A percentile compares a stretch with the other conserved stretches of the same genome.
Conservation (phyloP, 208 protist species). For the Leishmania amazonensis region DNA sequence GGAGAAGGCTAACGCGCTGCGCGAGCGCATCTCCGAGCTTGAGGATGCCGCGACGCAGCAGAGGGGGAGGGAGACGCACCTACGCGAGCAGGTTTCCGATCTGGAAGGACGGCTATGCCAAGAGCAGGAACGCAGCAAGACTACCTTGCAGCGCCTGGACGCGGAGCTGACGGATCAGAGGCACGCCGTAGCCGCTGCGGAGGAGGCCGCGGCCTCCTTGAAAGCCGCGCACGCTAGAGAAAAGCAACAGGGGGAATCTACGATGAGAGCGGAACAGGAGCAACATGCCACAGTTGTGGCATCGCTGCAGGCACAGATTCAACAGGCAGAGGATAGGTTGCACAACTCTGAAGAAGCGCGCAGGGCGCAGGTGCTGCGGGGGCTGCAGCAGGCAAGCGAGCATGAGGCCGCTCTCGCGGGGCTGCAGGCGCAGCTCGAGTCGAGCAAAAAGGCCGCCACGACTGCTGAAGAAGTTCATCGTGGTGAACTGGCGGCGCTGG, state of each 20-base stretch:
- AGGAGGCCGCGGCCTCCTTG: background rate
- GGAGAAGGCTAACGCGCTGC: conserved; percentile 7
- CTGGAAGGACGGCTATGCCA: background rate
- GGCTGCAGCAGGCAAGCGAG: background rate
- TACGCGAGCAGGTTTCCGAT: background rate
- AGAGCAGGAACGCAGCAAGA: conserved; percentile 2
- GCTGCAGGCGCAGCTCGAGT: conserved; percentile 9
- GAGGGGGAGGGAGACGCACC: background rate
- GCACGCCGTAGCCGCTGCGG: background rate
- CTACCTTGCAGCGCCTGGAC: background rate
- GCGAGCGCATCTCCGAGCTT: conserved; percentile 1
- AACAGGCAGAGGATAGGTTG: background rate
- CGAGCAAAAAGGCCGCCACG: background rate
- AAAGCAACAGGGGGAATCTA: background rate
- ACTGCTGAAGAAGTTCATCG: background rate
- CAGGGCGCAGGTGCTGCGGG: background rate
- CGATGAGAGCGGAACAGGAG: background rate
- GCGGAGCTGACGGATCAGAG: background rate
- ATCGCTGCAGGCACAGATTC: background rate
- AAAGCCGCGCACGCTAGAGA: background rate
- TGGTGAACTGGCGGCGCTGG: background rate
- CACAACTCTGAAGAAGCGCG: conserved; percentile 18
- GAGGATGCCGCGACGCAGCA: background rate
- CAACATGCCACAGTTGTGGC: background rate
- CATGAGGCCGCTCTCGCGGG: conserved; percentile 6